Evolutionary conservation across 805 yeast species (phyloP).

Genomic region (Ogataea angusta): DNA sequence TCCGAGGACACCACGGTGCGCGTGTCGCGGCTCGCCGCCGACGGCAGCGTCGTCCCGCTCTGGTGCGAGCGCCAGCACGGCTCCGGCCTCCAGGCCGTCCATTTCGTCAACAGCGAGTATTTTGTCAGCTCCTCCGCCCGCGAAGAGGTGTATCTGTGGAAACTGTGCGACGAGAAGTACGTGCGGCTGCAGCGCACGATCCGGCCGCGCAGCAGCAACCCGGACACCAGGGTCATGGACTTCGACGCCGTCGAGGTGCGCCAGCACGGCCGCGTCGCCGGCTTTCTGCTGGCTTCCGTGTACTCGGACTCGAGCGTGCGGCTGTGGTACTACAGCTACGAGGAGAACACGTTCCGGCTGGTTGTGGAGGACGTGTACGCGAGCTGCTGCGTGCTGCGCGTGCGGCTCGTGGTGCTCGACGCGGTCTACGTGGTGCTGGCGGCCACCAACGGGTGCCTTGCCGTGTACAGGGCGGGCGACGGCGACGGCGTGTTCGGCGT

Average conservation of each 20-base stretch:
- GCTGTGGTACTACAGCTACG: constrained; percentile 52
- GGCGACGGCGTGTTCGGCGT: constrained; percentile 12
- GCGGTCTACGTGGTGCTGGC: constrained; percentile 46
- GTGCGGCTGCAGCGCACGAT: constrained; percentile 50
- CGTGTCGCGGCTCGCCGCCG: constrained; percentile 40
- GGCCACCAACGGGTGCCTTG: constrained; percentile 81
- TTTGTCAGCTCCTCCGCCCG: constrained; percentile 68
- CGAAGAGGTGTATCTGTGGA: constrained; percentile 88
- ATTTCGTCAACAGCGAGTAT: constrained; percentile 50
- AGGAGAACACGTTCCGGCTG: constrained; percentile 37
- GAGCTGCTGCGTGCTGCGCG: constrained; percentile 74
- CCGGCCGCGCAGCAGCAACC: constrained; percentile 53
- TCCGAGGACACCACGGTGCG: constrained; percentile 85
- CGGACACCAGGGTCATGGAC: constrained; percentile 91
- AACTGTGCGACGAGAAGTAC: constrained; percentile 38
- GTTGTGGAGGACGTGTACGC: constrained; percentile 53
- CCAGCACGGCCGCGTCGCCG: constrained; percentile 26
- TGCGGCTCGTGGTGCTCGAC: constrained; percentile 37
- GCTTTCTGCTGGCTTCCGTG: constrained; percentile 61
- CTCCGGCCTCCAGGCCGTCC: constrained; percentile 80
- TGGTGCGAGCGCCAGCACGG: constrained; percentile 79
- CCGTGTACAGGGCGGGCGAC: constrained; percentile 53
- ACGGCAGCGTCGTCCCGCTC: constrained; percentile 44
- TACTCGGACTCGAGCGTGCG: constrained; percentile 83
- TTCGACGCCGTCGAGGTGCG: constrained; percentile 49